These are phyloP conservation scores for Eucalyptus cloeziana DNA, from an alignment of 345 rosid species.

Conservation along the genomic window DNA sequence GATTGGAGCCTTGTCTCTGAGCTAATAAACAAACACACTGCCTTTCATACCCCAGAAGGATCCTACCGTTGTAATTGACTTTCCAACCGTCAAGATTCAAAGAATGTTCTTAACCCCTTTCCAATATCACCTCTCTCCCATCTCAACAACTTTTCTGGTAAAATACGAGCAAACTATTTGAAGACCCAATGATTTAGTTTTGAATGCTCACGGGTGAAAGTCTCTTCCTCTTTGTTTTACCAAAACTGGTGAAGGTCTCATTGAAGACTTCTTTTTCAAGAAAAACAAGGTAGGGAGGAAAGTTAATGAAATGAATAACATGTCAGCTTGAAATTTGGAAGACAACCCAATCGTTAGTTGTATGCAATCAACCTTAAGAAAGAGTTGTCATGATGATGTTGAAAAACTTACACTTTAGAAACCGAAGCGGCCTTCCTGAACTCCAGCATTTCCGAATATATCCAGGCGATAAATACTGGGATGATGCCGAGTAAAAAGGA, in stretches of 20 bases:
- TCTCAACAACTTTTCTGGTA: neutral
- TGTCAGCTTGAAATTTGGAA: neutral
- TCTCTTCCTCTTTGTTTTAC: neutral
- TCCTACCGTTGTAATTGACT: neutral
- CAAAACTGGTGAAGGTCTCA: neutral
- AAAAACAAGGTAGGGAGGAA: neutral
- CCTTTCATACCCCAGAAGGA: neutral
- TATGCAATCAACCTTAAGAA: neutral
- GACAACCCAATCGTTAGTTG: neutral
- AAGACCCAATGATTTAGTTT: neutral
- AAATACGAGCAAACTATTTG: neutral
- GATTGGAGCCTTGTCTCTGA: neutral
- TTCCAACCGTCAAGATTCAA: neutral
- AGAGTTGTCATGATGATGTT: neutral
- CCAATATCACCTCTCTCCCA: neutral
- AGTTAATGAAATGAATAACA: neutral
- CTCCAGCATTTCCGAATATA: conserved; percentile 80
- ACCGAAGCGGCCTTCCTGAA: conserved; percentile 42
- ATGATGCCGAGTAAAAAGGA: conserved; percentile 80
- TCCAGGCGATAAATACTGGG: conserved; percentile 79
- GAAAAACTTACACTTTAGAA: conserved; percentile 66
- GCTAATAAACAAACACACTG: neutral
- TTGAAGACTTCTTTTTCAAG: neutral
- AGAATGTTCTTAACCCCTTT: neutral
- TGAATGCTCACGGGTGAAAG: neutral